Percentiles rank a stretch among this genome's conserved stretches.
Evolutionary conservation across 1,284 basidiomycete species (phyloP).

Genomic region (Omphalotus olearius): DNA sequence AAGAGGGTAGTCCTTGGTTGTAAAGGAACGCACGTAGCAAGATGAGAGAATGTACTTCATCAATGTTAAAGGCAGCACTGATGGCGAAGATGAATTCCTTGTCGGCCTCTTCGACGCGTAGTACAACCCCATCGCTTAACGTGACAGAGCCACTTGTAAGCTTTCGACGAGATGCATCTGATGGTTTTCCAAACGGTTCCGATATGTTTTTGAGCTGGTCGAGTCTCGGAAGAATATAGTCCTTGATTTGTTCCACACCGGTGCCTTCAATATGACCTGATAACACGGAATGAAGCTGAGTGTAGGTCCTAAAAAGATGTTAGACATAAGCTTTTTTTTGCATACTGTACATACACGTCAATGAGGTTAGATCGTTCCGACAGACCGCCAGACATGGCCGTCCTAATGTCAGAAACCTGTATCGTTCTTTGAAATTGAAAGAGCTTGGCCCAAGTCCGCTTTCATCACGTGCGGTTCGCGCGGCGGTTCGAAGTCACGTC

Average conservation of each 20-base stretch:
- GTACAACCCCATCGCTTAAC: slow-evolving; percentile 55
- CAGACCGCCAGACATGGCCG: slow-evolving; percentile 30
- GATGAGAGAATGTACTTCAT: slow-evolving; percentile 70
- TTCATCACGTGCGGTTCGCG: too few relatives aligned
- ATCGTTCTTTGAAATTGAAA: background rate
- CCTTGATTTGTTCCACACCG: slow-evolving; percentile 49
- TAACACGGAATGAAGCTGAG: slow-evolving; percentile 58
- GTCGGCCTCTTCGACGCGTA: slow-evolving; percentile 62
- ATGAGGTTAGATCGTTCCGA: slow-evolving; percentile 47
- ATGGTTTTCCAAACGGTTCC: slow-evolving; percentile 64
- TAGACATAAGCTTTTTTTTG: background rate
- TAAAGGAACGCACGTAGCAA: slow-evolving; percentile 76
- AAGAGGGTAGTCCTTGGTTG: slow-evolving; percentile 65
- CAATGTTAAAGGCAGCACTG: slow-evolving; percentile 67
- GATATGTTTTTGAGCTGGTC: slow-evolving; percentile 50
- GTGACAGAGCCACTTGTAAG: slow-evolving; percentile 63
- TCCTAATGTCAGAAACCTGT: background rate
- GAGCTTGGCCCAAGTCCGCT: background rate
- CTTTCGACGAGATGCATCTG: slow-evolving; percentile 58
- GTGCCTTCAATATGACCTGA: slow-evolving; percentile 54
- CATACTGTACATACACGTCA: slow-evolving; percentile 43
- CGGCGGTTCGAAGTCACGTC: too few relatives aligned
- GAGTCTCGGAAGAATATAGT: slow-evolving; percentile 54
- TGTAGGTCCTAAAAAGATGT: slow-evolving; percentile 48
- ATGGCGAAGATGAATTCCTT: slow-evolving; percentile 68